phyloP scores from a whole-genome alignment of 202 grass and related monocot species.

The Eragrostis tef region DNA sequence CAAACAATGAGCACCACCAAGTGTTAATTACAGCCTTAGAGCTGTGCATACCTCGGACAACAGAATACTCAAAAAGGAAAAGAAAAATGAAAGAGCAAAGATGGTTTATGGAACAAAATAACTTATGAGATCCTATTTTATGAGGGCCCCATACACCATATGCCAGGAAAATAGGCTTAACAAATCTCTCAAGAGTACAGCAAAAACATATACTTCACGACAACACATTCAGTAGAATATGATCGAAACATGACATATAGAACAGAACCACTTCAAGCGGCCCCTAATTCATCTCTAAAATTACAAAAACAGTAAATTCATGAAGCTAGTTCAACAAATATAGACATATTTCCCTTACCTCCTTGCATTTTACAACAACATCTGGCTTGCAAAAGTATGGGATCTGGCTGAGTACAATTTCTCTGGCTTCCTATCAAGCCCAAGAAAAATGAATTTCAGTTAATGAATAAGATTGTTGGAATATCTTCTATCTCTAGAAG shows the following conservation, averaged over 20 bases:
- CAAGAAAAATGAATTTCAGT: constrained; percentile 40
- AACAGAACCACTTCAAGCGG: not conserved
- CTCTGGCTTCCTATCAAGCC: constrained; percentile 73
- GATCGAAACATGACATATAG: constrained; percentile 21
- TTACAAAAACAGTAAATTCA: not conserved
- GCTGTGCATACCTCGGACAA: constrained; percentile 14
- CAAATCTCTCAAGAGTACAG: not conserved
- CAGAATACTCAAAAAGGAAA: not conserved
- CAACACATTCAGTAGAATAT: not conserved
- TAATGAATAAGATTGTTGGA: constrained; percentile 21
- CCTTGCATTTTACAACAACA: constrained; percentile 74
- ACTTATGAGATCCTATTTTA: constrained; percentile 3
- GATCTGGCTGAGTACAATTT: constrained; percentile 80
- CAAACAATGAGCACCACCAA: constrained; percentile 37
- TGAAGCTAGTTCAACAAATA: not conserved
- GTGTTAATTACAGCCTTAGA: constrained; percentile 48
- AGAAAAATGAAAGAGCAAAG: not conserved
- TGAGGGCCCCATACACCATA: not conserved
- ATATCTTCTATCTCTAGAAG: not conserved
- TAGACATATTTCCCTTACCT: constrained; percentile 60
- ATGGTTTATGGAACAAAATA: constrained; percentile 8
- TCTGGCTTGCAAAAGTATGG: constrained; percentile 75
- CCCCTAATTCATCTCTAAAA: not conserved
- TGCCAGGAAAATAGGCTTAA: not conserved
- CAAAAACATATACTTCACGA: not conserved